Conservation (phyloP, 805 yeast species). For the Brettanomyces naardenensis region DNA sequence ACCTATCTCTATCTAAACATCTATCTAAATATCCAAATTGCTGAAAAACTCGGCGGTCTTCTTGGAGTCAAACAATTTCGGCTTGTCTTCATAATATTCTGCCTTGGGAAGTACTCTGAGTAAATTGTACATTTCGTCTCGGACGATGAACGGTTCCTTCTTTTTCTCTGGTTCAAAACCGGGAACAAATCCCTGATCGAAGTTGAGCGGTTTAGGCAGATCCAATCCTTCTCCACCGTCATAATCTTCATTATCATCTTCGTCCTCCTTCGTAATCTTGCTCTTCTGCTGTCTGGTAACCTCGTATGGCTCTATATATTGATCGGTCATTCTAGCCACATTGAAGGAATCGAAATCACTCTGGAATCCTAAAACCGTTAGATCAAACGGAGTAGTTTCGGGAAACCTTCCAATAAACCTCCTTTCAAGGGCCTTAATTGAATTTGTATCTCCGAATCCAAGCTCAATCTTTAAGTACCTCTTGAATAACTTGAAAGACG, state of each 20-base stretch:
- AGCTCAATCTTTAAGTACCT: slow-evolving; percentile 63
- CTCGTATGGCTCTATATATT: slow-evolving; percentile 10
- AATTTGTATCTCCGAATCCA: slow-evolving; percentile 59
- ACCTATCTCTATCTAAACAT: too few species aligned
- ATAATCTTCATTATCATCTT: slow-evolving; percentile 10
- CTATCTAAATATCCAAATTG: background rate
- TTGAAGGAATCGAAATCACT: slow-evolving; percentile 18
- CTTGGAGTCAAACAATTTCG: slow-evolving; percentile 45
- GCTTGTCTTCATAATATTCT: slow-evolving; percentile 37
- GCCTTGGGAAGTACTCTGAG: slow-evolving; percentile 56
- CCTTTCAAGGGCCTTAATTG: slow-evolving; percentile 56
- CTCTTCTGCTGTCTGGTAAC: slow-evolving; percentile 6
- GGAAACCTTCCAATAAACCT: slow-evolving; percentile 64
- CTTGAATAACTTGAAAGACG: slow-evolving; percentile 41
- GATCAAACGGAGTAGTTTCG: slow-evolving; percentile 33
- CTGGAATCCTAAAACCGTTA: slow-evolving; percentile 15
- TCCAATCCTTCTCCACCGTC: background rate
- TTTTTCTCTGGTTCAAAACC: slow-evolving; percentile 7
- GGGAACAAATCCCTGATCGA: background rate
- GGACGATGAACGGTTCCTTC: slow-evolving; percentile 21
- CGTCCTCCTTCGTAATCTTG: background rate
- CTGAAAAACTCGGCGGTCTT: slow-evolving; percentile 35
- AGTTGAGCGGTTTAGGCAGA: slow-evolving; percentile 9
- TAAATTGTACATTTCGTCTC: slow-evolving; percentile 40
- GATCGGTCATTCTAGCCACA: slow-evolving; percentile 28